Evolutionary conservation across 2,329 filamentous ascomycete genomes (phyloP).

Genomic region (Amesomyces nigricolor): DNA sequence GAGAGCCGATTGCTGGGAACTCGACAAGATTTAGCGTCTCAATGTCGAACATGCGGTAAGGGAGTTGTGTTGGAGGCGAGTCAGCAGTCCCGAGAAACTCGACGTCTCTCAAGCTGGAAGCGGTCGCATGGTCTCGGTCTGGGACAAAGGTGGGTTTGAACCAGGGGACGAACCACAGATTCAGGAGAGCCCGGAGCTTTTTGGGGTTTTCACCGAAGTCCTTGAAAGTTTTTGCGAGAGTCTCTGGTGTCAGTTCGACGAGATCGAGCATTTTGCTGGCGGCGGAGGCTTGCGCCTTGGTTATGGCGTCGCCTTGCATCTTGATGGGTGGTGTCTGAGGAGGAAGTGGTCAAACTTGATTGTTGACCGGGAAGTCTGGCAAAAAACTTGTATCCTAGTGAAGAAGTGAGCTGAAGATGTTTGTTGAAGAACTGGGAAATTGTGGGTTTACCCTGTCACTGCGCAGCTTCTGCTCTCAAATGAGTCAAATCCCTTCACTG

Average conservation of each 20-base stretch:
- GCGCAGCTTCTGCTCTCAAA: too few relatives aligned
- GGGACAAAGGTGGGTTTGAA: slow-evolving; percentile 26
- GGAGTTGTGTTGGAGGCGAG: slow-evolving; percentile 19
- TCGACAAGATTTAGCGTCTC: slow-evolving; percentile 30
- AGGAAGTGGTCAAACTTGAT: background rate
- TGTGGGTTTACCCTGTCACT: too few relatives aligned
- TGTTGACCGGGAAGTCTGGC: background rate
- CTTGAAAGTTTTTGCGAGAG: slow-evolving; percentile 21
- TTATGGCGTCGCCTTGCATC: too few relatives aligned
- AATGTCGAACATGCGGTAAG: slow-evolving; percentile 33
- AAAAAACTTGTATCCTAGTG: background rate
- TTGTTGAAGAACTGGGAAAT: too few relatives aligned
- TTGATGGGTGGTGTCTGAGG: background rate
- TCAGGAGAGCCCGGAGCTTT: slow-evolving; percentile 25
- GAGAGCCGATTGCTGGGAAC: slow-evolving; percentile 24
- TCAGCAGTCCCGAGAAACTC: slow-evolving; percentile 22
- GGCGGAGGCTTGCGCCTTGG: slow-evolving; percentile 4
- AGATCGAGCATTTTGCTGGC: slow-evolving; percentile 15
- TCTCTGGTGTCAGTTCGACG: slow-evolving; percentile 22
- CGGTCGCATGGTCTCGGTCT: slow-evolving; percentile 3
- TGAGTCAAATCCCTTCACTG: too few relatives aligned
- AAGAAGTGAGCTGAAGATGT: too few relatives aligned
- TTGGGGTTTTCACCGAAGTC: slow-evolving; percentile 23
- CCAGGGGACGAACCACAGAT: slow-evolving; percentile 26
- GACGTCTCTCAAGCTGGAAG: slow-evolving; percentile 22